A percentile compares a stretch with the other conserved stretches of the same genome.
These are phyloP conservation scores for Backusella macrospora DNA, from an alignment of 192 early-diverging fungal species.

Conservation along the genomic window DNA sequence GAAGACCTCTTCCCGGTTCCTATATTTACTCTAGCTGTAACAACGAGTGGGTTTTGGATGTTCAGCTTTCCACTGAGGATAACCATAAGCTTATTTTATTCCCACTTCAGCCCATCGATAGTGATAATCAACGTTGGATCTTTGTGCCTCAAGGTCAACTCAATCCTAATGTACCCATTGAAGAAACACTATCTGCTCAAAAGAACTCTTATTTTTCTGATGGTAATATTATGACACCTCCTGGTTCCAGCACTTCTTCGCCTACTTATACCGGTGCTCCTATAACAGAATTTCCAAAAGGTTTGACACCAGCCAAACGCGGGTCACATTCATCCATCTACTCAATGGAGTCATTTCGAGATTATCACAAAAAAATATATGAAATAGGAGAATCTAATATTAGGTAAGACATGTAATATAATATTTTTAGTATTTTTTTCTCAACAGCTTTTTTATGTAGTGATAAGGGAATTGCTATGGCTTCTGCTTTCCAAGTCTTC, in stretches of 20 bases:
- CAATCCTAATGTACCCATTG: conserved; percentile 8
- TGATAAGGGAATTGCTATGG: conserved; percentile 42
- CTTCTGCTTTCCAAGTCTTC: conserved; percentile 38
- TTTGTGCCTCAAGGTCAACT: conserved; percentile 29
- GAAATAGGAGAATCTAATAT: conserved; percentile 22
- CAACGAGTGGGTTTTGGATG: conserved; percentile 41
- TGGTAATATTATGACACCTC: conserved; percentile 3
- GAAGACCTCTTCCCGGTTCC: conserved; percentile 25
- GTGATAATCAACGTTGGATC: conserved; percentile 35
- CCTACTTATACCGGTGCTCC: conserved; percentile 2
- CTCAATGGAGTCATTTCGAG: conserved; percentile 35
- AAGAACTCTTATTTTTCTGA: conserved; percentile 3
- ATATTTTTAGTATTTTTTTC: background rate
- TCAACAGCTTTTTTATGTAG: conserved; percentile 24
- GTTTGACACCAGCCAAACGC: conserved; percentile 29
- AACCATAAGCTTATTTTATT: conserved; percentile 34
- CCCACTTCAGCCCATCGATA: conserved; percentile 35
- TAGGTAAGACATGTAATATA: conserved; percentile 15
- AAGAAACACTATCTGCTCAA: background rate
- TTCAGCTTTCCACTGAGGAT: conserved; percentile 8
- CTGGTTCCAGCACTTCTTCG: conserved; percentile 4
- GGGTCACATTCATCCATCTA: conserved; percentile 28
- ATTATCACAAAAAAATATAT: conserved; percentile 33
- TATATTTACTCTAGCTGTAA: conserved; percentile 33
- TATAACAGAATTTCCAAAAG: conserved; percentile 6